Evolutionary conservation across 192 early-diverging fungal genomes (phyloP).

Genomic region (Entomortierella beljakovae): DNA sequence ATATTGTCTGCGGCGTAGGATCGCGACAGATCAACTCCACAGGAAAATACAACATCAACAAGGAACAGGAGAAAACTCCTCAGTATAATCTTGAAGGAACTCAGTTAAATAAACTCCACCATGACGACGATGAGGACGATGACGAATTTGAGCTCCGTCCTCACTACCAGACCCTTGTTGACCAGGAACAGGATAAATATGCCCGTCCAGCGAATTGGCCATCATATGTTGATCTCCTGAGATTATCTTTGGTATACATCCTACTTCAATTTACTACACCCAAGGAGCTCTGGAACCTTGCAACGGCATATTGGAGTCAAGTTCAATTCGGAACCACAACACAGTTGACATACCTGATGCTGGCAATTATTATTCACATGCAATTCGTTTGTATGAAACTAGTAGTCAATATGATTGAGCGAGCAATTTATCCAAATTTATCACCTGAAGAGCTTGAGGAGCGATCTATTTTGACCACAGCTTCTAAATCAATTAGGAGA

Average conservation of each 20-base stretch:
- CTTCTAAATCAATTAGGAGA: conserved; percentile 12
- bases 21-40: neutral
- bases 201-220: conserved; percentile 24
- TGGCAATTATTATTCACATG: conserved; percentile 32
- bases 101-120: conserved; percentile 2
- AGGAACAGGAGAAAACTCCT: neutral
- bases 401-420: conserved; percentile 22
- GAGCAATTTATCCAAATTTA: conserved; percentile 17
- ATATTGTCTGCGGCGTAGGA: conserved; percentile 25
- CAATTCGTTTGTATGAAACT: conserved; percentile 25
- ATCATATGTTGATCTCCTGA: conserved; percentile 36
- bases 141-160: conserved; percentile 49
- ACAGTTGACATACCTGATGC: conserved; percentile 16
- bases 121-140: conserved; percentile 30
- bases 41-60: neutral
- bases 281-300: conserved; percentile 16
- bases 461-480: conserved; percentile 18
- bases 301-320: conserved; percentile 7
- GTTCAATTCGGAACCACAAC: conserved; percentile 22
- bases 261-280: conserved; percentile 17
- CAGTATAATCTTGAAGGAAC: neutral
- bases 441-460: conserved; percentile 14
- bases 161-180: conserved; percentile 34
- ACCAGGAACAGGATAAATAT: conserved; percentile 36
- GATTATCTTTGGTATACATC: conserved; percentile 20